A percentile compares a stretch with the other conserved stretches of the same genome.
Evolutionary conservation across 129 eudicot genomes (phyloP).

Genomic region (Mikania micrantha): DNA sequence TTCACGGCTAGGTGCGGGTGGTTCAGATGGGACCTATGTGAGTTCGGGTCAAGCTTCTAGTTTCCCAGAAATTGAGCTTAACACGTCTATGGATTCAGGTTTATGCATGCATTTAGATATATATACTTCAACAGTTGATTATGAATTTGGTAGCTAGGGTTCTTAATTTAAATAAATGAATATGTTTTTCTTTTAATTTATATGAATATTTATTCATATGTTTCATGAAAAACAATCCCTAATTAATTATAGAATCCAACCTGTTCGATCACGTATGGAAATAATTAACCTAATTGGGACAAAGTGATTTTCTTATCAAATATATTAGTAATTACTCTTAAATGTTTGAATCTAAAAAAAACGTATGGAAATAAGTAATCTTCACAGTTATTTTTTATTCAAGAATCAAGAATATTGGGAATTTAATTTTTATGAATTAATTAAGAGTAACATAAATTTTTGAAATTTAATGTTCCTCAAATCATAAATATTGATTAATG

Average conservation of each 20-base stretch:
- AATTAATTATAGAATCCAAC: no score
- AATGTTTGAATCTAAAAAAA: no score
- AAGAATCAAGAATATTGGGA: not conserved
- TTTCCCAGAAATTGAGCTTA: constrained; percentile 26
- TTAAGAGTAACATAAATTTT: not conserved
- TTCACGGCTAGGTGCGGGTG: constrained; percentile 4
- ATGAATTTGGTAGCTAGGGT: constrained; percentile 51
- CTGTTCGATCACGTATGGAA: no score
- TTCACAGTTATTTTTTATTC: not conserved
- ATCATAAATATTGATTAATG: not conserved
- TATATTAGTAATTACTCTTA: no score
- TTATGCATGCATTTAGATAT: constrained; percentile 27
- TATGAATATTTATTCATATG: not conserved
- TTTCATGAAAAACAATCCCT: not conserved
- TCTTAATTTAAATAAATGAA: constrained; percentile 5
- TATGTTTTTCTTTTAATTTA: not conserved
- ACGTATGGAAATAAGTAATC: no score
- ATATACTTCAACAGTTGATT: constrained; percentile 26
- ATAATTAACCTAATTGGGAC: no score
- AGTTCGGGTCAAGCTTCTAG: constrained; percentile 26
- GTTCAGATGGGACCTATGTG: constrained; percentile 9
- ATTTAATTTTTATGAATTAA: not conserved
- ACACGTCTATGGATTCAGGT: constrained; percentile 24
- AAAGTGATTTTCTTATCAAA: no score
- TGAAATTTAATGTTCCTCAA: not conserved